Conservation (phyloP, 257 asterid species). For the Solanum tarapatanum region DNA sequence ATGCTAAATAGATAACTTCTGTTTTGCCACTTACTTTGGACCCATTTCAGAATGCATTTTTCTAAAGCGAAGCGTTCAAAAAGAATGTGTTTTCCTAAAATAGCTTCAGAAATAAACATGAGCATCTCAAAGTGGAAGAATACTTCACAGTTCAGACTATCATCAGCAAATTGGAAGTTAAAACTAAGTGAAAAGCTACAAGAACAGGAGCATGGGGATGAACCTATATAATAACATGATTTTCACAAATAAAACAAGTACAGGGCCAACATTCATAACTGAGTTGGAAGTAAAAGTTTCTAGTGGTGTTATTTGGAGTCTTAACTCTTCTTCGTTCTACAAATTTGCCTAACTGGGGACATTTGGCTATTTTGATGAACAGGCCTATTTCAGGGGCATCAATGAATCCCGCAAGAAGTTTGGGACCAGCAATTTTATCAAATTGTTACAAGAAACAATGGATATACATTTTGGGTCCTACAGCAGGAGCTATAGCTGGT, state of each 20-base stretch:
- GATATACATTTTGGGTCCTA: slow-evolving; percentile 22
- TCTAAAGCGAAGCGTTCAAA: neutral
- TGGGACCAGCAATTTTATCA: slow-evolving; percentile 23
- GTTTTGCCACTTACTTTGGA: neutral
- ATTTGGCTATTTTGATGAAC: neutral
- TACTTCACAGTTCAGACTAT: neutral
- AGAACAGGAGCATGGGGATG: neutral
- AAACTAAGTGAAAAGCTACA: neutral
- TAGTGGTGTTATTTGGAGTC: neutral
- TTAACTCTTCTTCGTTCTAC: neutral
- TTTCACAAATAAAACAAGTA: neutral
- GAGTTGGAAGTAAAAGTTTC: neutral
- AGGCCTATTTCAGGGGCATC: slow-evolving; percentile 27
- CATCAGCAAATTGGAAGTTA: neutral
- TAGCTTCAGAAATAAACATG: neutral
- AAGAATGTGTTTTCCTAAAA: neutral
- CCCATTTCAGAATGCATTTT: neutral
- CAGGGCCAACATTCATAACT: neutral
- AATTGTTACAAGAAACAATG: slow-evolving; percentile 12
- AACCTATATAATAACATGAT: neutral
- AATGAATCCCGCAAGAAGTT: slow-evolving; percentile 27
- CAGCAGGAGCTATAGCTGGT: slow-evolving; percentile 23
- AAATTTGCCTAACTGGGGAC: neutral
- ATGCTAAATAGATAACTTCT: neutral
- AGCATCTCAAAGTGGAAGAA: neutral